Conservation (phyloP, 2,329 filamentous ascomycete genomes). For the Fonsecaea erecta region DNA sequence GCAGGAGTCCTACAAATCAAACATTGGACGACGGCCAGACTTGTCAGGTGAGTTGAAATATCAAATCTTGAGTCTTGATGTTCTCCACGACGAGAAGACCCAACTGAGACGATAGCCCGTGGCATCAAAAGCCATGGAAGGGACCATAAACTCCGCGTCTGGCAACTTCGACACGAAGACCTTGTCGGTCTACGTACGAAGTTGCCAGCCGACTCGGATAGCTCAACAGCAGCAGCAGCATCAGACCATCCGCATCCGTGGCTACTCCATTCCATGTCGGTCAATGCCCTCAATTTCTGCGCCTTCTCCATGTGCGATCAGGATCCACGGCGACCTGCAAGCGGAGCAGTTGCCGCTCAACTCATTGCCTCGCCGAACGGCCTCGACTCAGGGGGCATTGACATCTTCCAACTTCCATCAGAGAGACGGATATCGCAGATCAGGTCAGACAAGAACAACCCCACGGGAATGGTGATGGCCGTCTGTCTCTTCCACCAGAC, state of each 20-base stretch:
- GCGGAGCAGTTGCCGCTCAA: constrained; percentile 4
- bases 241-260: constrained; percentile 67
- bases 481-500: constrained; percentile 63
- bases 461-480: constrained; percentile 82
- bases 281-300: constrained; percentile 97
- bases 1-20: constrained; percentile 75
- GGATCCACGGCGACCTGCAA: constrained; percentile 19
- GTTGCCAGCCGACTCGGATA: constrained; percentile 77
- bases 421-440: constrained; percentile 70
- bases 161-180: constrained; percentile 74
- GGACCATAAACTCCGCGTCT: constrained; percentile 84
- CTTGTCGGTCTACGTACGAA: constrained; percentile 62
- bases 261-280: constrained; percentile 80
- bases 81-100: constrained; percentile 43
- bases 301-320: constrained; percentile 69
- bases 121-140: constrained; percentile 72
- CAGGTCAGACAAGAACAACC: constrained; percentile 49
- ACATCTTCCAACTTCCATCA: constrained; percentile 81
- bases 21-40: constrained; percentile 70
- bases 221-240: constrained; percentile 45
- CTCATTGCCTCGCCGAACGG: constrained; percentile 82
- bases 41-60: constrained; percentile 71
- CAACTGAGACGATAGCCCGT: neutral
- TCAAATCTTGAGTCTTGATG: neutral
- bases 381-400: constrained; percentile 73